Percentiles rank a stretch among this genome's conserved stretches.
phyloP scores from a whole-genome alignment of 495 filamentous ascomycete genomes.

The Penicillium maclennaniae region DNA sequence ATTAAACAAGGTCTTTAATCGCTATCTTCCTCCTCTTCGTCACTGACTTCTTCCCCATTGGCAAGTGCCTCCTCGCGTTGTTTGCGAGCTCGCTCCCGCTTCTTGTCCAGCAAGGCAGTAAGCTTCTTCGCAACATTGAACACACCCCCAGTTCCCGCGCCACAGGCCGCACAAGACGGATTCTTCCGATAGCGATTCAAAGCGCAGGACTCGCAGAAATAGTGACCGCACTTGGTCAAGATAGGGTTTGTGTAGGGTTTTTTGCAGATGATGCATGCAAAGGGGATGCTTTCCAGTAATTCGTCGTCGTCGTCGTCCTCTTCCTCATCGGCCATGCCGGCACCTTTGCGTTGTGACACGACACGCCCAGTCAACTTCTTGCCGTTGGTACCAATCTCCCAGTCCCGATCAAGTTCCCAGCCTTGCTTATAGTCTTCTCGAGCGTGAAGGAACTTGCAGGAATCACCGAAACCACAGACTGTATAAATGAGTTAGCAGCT shows the following conservation, averaged over 20 bases:
- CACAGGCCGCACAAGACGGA: slow-evolving; percentile 81
- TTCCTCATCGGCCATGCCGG: slow-evolving; percentile 41
- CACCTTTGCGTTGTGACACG: slow-evolving; percentile 51
- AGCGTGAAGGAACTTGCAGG: slow-evolving; percentile 84
- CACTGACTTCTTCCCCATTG: slow-evolving; percentile 64
- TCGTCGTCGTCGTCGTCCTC: slow-evolving; percentile 66
- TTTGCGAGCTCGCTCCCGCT: slow-evolving; percentile 65
- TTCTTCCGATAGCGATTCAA: slow-evolving; percentile 76
- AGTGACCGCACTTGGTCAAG: slow-evolving; percentile 88
- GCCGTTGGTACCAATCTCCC: slow-evolving; percentile 79
- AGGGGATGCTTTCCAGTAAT: slow-evolving; percentile 82
- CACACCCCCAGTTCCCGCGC: slow-evolving; percentile 77
- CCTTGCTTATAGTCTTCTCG: slow-evolving; percentile 88
- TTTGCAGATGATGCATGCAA: slow-evolving; percentile 91
- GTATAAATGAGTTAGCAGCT: not conserved
- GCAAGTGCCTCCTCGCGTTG: slow-evolving; percentile 67
- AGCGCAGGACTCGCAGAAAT: slow-evolving; percentile 90
- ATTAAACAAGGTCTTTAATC: slow-evolving; percentile 5
- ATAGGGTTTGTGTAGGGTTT: slow-evolving; percentile 77
- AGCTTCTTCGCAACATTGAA: slow-evolving; percentile 87
- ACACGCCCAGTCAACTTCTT: slow-evolving; percentile 62
- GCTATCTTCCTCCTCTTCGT: slow-evolving; percentile 50
- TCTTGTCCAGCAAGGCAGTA: slow-evolving; percentile 77
- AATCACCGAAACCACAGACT: slow-evolving; percentile 63
- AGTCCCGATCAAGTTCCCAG: slow-evolving; percentile 92